These are phyloP conservation scores for Podila clonocystis DNA, from an alignment of 192 early-diverging fungal genomes.

Conservation along the genomic window DNA sequence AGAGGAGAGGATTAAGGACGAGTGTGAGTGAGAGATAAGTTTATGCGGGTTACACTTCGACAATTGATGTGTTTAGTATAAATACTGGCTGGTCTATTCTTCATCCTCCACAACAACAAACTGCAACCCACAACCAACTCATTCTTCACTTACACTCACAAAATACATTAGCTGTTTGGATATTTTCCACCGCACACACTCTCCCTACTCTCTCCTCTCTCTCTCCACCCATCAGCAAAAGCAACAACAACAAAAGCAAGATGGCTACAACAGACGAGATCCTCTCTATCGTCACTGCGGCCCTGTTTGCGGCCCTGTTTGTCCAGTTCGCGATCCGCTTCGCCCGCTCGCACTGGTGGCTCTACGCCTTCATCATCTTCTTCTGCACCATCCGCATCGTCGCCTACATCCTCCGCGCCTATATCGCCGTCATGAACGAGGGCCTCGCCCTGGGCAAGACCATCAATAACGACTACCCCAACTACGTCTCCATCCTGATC, in stretches of 20 bases:
- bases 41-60: too few relatives aligned
- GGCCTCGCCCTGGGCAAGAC: background rate
- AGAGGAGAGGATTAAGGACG: too few relatives aligned
- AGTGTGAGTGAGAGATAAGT: too few relatives aligned
- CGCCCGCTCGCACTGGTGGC: conserved; percentile 14
- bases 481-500: conserved; percentile 8
- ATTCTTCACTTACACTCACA: background rate
- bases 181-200: background rate
- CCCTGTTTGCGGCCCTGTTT: background rate
- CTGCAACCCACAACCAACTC: background rate
- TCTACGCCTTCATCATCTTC: conserved; percentile 17
- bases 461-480: background rate
- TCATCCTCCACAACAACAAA: background rate
- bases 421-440: background rate
- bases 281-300: conserved; percentile 17
- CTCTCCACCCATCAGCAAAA: background rate
- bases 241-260: background rate
- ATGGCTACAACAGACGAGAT: conserved; percentile 26
- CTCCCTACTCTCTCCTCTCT: too few relatives aligned
- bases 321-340: conserved; percentile 21
- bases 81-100: background rate
- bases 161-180: background rate
- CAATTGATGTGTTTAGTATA: too few relatives aligned
- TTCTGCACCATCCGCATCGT: conserved; percentile 31
- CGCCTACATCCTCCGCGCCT: conserved; percentile 25